Base-by-base conservation (phyloP, 805 yeast genomes). In the Peterozyma xylosa region DNA sequence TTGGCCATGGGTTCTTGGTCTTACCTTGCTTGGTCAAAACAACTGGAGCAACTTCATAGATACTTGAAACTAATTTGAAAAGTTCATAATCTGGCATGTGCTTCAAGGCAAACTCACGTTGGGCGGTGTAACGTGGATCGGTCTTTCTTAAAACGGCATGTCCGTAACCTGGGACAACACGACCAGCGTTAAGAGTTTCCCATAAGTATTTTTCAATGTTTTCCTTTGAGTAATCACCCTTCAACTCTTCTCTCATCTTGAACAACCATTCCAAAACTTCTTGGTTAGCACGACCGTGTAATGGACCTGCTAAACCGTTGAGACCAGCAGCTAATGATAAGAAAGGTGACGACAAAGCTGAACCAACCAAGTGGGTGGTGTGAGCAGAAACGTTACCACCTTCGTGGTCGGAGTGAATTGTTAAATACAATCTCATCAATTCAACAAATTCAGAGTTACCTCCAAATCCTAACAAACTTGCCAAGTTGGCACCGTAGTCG, bases 1-100 rank as follows among this genome's bases (percentile, higher is more conserved):
- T 85, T 68, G 95, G 93, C 89, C 89, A 85, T 69, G 93, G 93
- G 78, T 85, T 85, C 78, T 85, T 84, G 61, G 91, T 85, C 78
- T 86, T 86, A 66, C 91, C 93, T 66, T 85, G 91, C 69, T 82
- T 73, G 55, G 85, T 80, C 55, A 85, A 75, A 42, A 85, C 91
- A 53, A 66, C 74, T 67, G 93, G 93, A 50, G 93, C 93, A 56
- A 85, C 86, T 66, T 84, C 82, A 68, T 82, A 83, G 59, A 85
- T 80, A 60, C 76, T 74, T 46, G 86, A 77, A 37, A 86, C 93
- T 47, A 86, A 74, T 70, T 80, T 79, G 78, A 85, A 86, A 63
- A 83, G 66, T 56, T 80, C 86, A 64, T 80, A 82, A 62, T 84
- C 83, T 62, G 90, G 88, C 77, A 82, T 72, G 67, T 81, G 86